These are phyloP conservation scores for Metarhizium guizhouense DNA, from an alignment of 2,329 filamentous ascomycete species.

Conservation along the genomic window DNA sequence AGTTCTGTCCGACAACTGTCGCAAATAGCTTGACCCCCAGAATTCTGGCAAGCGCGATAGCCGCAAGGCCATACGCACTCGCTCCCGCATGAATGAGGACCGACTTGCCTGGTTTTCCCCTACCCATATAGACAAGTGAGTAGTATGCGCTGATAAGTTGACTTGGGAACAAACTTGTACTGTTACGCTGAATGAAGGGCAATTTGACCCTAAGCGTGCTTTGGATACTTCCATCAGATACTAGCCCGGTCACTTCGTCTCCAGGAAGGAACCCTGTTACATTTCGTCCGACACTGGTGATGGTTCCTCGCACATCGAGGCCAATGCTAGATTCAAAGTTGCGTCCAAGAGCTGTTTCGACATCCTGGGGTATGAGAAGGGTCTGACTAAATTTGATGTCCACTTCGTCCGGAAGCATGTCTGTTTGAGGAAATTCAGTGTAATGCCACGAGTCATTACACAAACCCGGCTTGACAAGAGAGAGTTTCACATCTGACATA, in stretches of 20 bases:
- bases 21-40: conserved; percentile 32
- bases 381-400: conserved; percentile 30
- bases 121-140: conserved; percentile 26
- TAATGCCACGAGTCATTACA: conserved; percentile 17
- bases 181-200: conserved; percentile 25
- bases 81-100: conserved; percentile 37
- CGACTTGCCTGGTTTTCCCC: conserved; percentile 15
- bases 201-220: conserved; percentile 24
- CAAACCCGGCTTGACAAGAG: conserved; percentile 17
- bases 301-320: conserved; percentile 31
- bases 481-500: conserved; percentile 13
- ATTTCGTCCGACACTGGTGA: conserved; percentile 24
- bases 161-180: conserved; percentile 24
- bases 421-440: conserved; percentile 7
- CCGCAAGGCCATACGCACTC: conserved; percentile 33
- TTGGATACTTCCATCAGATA: conserved; percentile 24
- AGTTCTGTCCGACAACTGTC: conserved; percentile 24
- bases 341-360: conserved; percentile 25
- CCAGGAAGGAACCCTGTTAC: conserved; percentile 23
- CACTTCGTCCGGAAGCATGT: conserved; percentile 24
- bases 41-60: conserved; percentile 29
- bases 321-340: conserved; percentile 23
- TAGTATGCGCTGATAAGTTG: conserved; percentile 34
- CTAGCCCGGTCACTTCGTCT: conserved; percentile 33
- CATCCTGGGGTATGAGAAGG: conserved; percentile 26